Evolutionary conservation across 495 filamentous ascomycete genomes (phyloP), one percentile per base, ranked within the genome.

Genomic region (Jackrogersella minutella): DNA sequence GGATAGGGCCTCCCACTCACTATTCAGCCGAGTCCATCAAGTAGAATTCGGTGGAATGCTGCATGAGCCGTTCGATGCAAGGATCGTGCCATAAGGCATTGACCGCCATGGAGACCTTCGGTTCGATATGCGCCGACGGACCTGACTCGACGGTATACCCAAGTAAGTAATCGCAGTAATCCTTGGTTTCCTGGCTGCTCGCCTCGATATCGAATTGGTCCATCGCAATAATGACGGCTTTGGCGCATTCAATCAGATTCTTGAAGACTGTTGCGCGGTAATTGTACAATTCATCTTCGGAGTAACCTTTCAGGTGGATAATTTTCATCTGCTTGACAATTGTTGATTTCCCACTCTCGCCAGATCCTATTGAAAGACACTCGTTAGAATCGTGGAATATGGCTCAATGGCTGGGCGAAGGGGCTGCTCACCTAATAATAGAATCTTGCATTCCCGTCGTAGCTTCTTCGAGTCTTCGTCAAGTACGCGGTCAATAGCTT

Each of bases 271-370:
- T 97, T 50, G 96, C 85, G 37, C 95, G 91, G 79, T 99, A 98
- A 69, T 96, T 85, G 47, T 88, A 89, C 51, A 97, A 85, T 75
- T 99, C 95, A 66, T 97, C 93, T 61, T 89, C 84, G 2, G 91
- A 90, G 76, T 98, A 99, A 58, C 95, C 95, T 79, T 96, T 96
- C 72, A 97, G 91, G 72, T 98, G 95, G 68, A 98, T 98, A 72
- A 99, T 98, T 79, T 99, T 99, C 95, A 98, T 99, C 83, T 98
- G 95, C 77, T 98, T 98, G 64, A 99, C 95, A 66, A 98, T 97
- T 3, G 95, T 99, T 47, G 95, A 97, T 79, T 99, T 99, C 49
- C 95, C 95, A 78, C 93, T 97, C 83, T 99, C 95, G 60, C 95
- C 95, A 58, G 95, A 97, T 36, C 95, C 95, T 99, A 72, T 40